These are phyloP conservation scores for Daldinia decipiens DNA, from an alignment of 495 filamentous ascomycete genomes.

Conservation along the genomic window DNA sequence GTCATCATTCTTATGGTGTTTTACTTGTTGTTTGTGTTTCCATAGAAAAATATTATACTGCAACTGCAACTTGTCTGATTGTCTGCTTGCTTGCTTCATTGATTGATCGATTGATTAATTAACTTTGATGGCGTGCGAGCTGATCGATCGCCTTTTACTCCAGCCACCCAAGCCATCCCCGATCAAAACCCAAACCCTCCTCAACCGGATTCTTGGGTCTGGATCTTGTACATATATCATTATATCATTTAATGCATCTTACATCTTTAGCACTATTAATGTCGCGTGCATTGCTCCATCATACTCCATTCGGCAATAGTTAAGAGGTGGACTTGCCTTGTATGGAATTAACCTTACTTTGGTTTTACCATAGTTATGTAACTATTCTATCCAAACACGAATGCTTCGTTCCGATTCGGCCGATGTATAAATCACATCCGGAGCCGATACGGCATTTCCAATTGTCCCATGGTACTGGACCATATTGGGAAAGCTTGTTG, in stretches of 20 bases:
- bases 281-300: not conserved
- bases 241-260: not conserved
- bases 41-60: not conserved
- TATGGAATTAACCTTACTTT: not conserved
- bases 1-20: conserved; percentile 23
- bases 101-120: not conserved
- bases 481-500: conserved; percentile 20
- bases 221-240: not conserved
- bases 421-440: conserved; percentile 15
- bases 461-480: conserved; percentile 12
- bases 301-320: not conserved
- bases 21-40: conserved; percentile 10
- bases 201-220: conserved; percentile 29
- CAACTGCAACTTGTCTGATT: too few relatives aligned
- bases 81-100: too few relatives aligned
- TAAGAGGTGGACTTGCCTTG: not conserved
- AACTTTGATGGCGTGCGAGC: conserved; percentile 1
- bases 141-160: conserved; percentile 2
- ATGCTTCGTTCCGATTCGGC: conserved; percentile 5
- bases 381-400: too few relatives aligned
- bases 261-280: not conserved
- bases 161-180: not conserved
- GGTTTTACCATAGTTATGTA: not conserved
- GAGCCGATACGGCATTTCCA: conserved; percentile 40
- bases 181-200: conserved; percentile 10